Evolutionary conservation across 2,329 filamentous ascomycete genomes (phyloP).

Genomic region (Cordyceps cateniannulata): DNA sequence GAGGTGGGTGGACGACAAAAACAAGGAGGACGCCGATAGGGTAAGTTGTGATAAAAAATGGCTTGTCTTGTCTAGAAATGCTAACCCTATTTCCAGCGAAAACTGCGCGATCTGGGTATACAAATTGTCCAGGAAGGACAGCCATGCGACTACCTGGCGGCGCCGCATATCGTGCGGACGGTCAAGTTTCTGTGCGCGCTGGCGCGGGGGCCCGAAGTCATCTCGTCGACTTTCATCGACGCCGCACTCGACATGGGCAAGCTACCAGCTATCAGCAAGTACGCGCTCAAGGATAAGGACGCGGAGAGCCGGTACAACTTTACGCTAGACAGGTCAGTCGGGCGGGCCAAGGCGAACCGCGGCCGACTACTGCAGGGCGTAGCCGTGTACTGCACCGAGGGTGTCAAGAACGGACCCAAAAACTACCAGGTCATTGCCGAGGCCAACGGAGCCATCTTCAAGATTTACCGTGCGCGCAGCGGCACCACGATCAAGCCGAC

Average conservation of each 20-base stretch:
- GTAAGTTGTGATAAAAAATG: slow-evolving; percentile 43
- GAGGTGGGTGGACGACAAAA: slow-evolving; percentile 67
- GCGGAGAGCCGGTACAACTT: slow-evolving; percentile 68
- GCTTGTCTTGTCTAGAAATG: slow-evolving; percentile 14
- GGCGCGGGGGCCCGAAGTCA: slow-evolving; percentile 70
- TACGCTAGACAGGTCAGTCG: slow-evolving; percentile 59
- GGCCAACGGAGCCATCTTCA: slow-evolving; percentile 81
- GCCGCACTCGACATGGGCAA: slow-evolving; percentile 63
- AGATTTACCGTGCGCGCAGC: slow-evolving; percentile 67
- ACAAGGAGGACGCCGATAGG: slow-evolving; percentile 73
- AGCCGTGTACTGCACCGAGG: slow-evolving; percentile 77
- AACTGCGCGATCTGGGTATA: slow-evolving; percentile 78
- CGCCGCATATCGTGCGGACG: slow-evolving; percentile 80
- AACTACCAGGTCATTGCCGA: slow-evolving; percentile 81
- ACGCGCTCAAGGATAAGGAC: slow-evolving; percentile 62
- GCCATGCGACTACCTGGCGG: slow-evolving; percentile 78
- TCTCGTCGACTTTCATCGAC: slow-evolving; percentile 74
- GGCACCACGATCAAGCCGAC: slow-evolving; percentile 61
- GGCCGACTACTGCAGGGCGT: slow-evolving; percentile 69
- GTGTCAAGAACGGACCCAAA: slow-evolving; percentile 72
- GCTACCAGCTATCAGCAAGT: slow-evolving; percentile 58
- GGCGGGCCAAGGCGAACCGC: slow-evolving; percentile 67
- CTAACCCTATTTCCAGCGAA: slow-evolving; percentile 49
- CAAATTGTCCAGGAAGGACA: slow-evolving; percentile 69
- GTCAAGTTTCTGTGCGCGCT: slow-evolving; percentile 89